phyloP scores from a whole-genome alignment of 768 basidiomycete genomes.

The Pulveroboletus sp. region DNA sequence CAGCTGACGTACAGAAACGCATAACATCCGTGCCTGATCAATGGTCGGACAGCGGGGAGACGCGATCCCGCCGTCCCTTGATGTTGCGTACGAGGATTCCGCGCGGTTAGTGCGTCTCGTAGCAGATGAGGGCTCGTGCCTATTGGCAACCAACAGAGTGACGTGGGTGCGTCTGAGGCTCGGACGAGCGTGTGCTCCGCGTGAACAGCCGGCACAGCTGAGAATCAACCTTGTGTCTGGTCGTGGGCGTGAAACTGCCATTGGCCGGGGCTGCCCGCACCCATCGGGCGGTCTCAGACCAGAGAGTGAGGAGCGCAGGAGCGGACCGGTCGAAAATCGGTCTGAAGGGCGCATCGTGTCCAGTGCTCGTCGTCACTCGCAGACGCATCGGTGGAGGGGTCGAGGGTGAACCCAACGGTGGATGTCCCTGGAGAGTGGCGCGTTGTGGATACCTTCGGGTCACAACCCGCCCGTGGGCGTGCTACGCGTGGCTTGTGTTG shows the following conservation, averaged over 20 bases:
- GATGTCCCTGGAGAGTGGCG: no score
- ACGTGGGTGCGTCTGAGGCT: background rate
- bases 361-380: background rate
- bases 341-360: background rate
- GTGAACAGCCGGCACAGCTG: background rate
- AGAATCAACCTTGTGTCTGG: background rate
- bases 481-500: background rate
- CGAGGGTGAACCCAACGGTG: no score
- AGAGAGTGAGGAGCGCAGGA: background rate
- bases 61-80: no score
- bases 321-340: background rate
- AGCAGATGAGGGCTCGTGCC: background rate
- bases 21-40: no score
- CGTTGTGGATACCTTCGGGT: background rate
- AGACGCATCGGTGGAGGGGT: no score
- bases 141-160: background rate
- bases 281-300: background rate
- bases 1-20: no score
- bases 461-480: background rate
- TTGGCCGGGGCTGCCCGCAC: conserved; percentile 6
- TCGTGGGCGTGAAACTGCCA: conserved; percentile 5
- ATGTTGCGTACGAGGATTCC: background rate
- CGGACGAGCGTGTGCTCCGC: background rate
- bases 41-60: no score
- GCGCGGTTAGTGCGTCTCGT: conserved; percentile 3